Evolutionary conservation across 495 filamentous ascomycete species (phyloP), one percentile per base, ranked within the genome.

Genomic region (Barbatosphaeria neglecta): DNA sequence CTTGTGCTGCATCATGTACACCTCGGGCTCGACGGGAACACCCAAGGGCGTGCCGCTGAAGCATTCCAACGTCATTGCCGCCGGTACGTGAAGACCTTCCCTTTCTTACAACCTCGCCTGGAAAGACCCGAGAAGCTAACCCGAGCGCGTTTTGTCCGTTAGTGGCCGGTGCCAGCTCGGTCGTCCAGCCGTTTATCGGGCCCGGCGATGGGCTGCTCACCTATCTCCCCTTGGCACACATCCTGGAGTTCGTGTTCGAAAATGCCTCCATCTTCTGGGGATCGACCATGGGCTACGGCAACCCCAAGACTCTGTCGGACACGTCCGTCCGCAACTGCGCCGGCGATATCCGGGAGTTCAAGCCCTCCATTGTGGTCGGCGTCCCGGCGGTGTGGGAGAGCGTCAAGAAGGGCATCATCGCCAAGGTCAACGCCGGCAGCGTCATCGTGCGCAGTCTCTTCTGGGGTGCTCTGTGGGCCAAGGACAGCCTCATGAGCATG

Each of bases 1-100:
- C 61, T 77, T 98, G 11, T 92, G 85, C 75, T 95, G 92, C 62
- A 94, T 98, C 64, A 98, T 98, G 92, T 98, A 97, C 72, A 98
- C 92, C 2, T 97, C 92, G 24, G 92, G 92, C 37, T 95, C 90
- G n/a, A 98, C 92, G 4, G 92, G 92, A 42, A 78, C 89, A 0
- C 92, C 92, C 28, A 98, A 97, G 75, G 92, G 92, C 65, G 92
- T 98, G 22, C 81, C 88, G 24, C 65, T 98, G 52, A 92, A 82
- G 55, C 92, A 98, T 63, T 84, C 70, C 45, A 86, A 89, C 56
- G 87, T 98, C 17, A 73, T 98, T 55, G 90, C 86, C 53, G 83
- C 90, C 42, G 81, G 86, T 87, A 73, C 66, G 82, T 70, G 17
- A 20, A 50, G 37, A 24, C 11, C 18, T 20, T n/a, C 22, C 31